phyloP scores from a whole-genome alignment of 2,329 filamentous ascomycete genomes.

The Penicillium oxalicum region DNA sequence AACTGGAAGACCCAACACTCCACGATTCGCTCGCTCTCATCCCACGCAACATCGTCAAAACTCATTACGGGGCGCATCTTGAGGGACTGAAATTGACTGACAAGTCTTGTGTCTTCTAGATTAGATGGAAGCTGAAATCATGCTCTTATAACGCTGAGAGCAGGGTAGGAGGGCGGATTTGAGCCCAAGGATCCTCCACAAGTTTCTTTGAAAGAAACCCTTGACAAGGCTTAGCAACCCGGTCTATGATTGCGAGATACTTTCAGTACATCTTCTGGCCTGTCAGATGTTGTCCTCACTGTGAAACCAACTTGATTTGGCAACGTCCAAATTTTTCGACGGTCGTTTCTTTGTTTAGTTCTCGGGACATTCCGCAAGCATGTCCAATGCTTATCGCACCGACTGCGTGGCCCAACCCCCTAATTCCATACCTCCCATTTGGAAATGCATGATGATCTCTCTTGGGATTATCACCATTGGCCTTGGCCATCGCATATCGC shows the following conservation, averaged over 20 bases:
- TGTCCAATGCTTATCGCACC: background rate
- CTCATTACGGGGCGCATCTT: slow-evolving; percentile 4
- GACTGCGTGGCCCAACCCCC: no score
- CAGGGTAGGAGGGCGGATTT: no score
- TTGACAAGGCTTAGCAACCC: background rate
- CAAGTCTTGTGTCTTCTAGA: no score
- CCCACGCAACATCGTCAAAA: slow-evolving; percentile 6
- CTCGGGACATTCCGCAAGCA: background rate
- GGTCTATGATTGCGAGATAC: background rate
- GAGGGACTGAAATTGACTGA: background rate
- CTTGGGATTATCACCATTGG: background rate
- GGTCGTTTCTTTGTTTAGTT: background rate
- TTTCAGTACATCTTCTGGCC: background rate
- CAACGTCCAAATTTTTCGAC: background rate
- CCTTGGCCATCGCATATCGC: background rate
- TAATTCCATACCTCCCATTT: no score
- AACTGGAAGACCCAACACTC: background rate
- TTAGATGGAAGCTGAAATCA: no score
- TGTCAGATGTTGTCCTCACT: background rate
- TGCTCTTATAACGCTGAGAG: no score
- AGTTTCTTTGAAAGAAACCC: background rate
- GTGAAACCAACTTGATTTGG: background rate
- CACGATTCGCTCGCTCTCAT: background rate
- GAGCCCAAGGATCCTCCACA: no score
- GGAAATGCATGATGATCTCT: no score